Evolutionary conservation across 805 yeast species (phyloP).

Genomic region (Kazachstania kunashirensis): DNA sequence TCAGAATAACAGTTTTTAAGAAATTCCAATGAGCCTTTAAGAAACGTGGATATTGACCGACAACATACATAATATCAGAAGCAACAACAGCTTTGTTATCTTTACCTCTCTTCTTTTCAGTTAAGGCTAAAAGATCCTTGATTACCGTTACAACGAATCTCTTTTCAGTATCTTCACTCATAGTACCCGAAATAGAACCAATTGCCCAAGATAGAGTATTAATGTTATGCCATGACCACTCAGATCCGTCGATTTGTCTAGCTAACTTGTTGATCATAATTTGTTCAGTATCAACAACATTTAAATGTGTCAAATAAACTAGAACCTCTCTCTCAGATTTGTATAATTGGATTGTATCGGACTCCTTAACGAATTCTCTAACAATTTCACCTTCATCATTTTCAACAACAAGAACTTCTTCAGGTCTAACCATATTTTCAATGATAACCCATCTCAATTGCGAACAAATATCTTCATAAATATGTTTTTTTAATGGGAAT

Average conservation of each 20-base stretch:
- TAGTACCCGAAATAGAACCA: constrained; percentile 96
- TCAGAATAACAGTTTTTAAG: constrained; percentile 88
- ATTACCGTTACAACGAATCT: constrained; percentile 87
- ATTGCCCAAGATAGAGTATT: constrained; percentile 99
- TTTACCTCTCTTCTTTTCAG: constrained; percentile 94
- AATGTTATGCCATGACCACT: constrained; percentile 98
- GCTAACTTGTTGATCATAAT: constrained; percentile 90
- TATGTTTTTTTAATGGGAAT: constrained; percentile 77
- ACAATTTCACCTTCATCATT: constrained; percentile 99
- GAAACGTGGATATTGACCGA: constrained; percentile 97
- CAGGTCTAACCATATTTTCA: constrained; percentile 97
- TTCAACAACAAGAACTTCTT: constrained; percentile 92
- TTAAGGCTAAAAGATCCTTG: constrained; percentile 80
- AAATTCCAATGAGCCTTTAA: constrained; percentile 98
- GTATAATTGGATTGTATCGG: constrained; percentile 92
- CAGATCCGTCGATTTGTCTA: constrained; percentile 87
- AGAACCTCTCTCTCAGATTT: constrained; percentile 92
- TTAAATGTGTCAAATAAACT: constrained; percentile 90
- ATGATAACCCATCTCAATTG: constrained; percentile 85
- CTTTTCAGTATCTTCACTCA: constrained; percentile 97
- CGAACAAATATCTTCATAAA: constrained; percentile 68
- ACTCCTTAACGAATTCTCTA: constrained; percentile 91
- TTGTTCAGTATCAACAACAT: constrained; percentile 85
- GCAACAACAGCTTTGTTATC: constrained; percentile 99
- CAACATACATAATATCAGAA: constrained; percentile 98